Conservation (phyloP, 352 stramenopile genomes). For the Phytophthora pistaciae region DNA sequence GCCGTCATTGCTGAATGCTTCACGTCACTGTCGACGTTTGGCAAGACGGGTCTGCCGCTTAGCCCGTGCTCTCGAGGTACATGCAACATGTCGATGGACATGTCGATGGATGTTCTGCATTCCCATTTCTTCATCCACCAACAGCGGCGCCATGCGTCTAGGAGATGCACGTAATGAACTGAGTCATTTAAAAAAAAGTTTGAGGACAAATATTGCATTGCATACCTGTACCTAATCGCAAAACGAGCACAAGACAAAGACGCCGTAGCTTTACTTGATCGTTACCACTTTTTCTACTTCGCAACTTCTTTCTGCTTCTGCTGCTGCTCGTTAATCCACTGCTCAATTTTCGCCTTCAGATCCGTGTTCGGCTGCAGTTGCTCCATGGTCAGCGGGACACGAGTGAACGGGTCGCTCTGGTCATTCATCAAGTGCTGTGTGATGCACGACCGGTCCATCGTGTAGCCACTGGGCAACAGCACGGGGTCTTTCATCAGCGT, state of each 20-base stretch:
- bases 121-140: too few species aligned
- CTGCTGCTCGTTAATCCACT: slow-evolving; percentile 59
- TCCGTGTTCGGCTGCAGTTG: slow-evolving; percentile 67
- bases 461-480: slow-evolving; percentile 90
- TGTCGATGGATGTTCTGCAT: too few species aligned
- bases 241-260: neutral
- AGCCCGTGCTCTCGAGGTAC: too few species aligned
- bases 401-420: slow-evolving; percentile 97
- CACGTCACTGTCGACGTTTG: too few species aligned
- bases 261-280: neutral
- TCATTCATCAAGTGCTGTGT: slow-evolving; percentile 98
- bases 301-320: slow-evolving; percentile 23
- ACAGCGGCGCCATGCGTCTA: too few species aligned
- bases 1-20: too few species aligned
- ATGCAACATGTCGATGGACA: too few species aligned
- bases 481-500: slow-evolving; percentile 98
- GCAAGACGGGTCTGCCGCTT: too few species aligned
- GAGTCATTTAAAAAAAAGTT: too few species aligned
- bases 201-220: too few species aligned
- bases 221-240: too few species aligned
- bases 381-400: slow-evolving; percentile 85
- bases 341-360: slow-evolving; percentile 75
- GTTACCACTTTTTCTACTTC: slow-evolving; percentile 4
- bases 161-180: too few species aligned
- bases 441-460: slow-evolving; percentile 96